These are phyloP conservation scores for Paramecium sexaurelia DNA, from an alignment of 73 alveolate genomes.

Conservation along the genomic window DNA sequence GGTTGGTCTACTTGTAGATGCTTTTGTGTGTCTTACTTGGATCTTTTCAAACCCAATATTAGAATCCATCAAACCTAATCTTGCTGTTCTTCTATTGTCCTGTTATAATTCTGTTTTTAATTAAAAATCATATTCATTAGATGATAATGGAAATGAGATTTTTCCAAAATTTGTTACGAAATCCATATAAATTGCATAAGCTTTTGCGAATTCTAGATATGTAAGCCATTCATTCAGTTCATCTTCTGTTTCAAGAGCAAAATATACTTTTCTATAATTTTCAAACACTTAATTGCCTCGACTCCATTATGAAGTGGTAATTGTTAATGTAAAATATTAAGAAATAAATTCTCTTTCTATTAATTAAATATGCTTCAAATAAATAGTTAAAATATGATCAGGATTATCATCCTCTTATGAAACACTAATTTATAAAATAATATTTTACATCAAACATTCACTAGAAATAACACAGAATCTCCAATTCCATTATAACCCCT, in stretches of 20 bases:
- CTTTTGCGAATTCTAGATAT: constrained; percentile 43
- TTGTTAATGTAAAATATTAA: neutral
- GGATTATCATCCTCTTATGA: constrained; percentile 57
- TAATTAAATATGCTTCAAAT: neutral
- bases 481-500: constrained; percentile 38
- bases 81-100: neutral
- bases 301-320: constrained; percentile 12
- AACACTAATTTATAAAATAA: neutral
- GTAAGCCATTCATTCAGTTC: constrained; percentile 31
- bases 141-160: constrained; percentile 31
- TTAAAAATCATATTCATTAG: constrained; percentile 2
- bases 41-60: neutral
- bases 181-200: constrained; percentile 55
- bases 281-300: constrained; percentile 9
- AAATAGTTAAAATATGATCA: neutral
- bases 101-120: neutral
- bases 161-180: constrained; percentile 10
- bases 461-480: constrained; percentile 8
- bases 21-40: neutral
- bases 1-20: neutral
- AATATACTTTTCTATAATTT: neutral
- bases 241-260: constrained; percentile 45
- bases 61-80: neutral
- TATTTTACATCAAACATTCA: neutral
- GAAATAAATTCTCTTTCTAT: neutral